These are phyloP conservation scores for Chloranthus sessilifolius DNA, from an alignment of 164 flowering plant species.

Conservation along the genomic window DNA sequence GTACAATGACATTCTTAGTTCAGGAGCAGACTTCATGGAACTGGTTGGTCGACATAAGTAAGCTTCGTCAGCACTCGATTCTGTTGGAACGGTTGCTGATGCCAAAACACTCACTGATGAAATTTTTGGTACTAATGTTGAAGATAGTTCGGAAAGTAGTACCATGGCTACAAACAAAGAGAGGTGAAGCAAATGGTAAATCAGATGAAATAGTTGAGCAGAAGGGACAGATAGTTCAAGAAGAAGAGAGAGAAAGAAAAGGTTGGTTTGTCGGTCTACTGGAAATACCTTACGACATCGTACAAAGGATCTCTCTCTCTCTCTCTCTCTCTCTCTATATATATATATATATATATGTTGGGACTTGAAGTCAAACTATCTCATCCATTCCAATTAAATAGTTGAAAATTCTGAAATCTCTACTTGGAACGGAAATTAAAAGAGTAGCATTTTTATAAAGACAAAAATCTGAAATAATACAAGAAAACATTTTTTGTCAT, in stretches of 20 bases:
- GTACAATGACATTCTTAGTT: constrained; percentile 60
- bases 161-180: constrained; percentile 6
- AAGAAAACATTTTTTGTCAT: no score
- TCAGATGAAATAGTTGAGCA: constrained; percentile 30
- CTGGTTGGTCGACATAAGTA: constrained; percentile 82
- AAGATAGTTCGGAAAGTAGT: constrained; percentile 8
- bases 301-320: constrained; percentile 79
- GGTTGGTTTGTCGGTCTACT: constrained; percentile 74
- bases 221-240: constrained; percentile 75
- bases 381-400: no score
- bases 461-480: no score
- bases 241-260: constrained; percentile 94
- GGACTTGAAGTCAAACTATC: no score
- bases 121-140: constrained; percentile 6
- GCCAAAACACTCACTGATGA: constrained; percentile 1
- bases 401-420: no score
- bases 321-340: no score
- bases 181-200: constrained; percentile 21
- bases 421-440: no score
- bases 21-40: constrained; percentile 78
- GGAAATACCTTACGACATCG: constrained; percentile 68
- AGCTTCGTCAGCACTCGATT: constrained; percentile 47
- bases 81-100: constrained; percentile 20
- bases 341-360: no score
- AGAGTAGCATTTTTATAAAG: no score